phyloP scores from a whole-genome alignment of 2,329 filamentous ascomycete genomes.

The Blastomyces gilchristii region DNA sequence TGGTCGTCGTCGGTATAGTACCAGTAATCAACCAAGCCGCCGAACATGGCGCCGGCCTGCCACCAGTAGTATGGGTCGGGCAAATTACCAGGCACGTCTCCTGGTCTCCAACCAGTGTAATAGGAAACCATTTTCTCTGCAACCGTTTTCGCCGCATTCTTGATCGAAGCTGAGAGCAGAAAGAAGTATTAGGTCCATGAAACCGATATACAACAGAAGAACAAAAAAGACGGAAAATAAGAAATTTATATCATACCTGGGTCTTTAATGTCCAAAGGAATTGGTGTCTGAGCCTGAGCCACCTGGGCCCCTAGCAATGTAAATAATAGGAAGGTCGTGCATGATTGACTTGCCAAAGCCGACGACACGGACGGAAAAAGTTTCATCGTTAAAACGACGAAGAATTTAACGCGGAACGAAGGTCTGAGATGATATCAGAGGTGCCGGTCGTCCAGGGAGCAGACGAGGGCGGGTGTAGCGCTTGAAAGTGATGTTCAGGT shows the following conservation, averaged over 20 bases:
- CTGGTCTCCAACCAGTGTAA: conserved; percentile 27
- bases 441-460: not conserved
- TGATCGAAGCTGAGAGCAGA: conserved; percentile 31
- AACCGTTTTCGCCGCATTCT: conserved; percentile 24
- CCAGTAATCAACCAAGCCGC: conserved; percentile 66
- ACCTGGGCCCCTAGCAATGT: conserved; percentile 18
- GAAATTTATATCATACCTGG: conserved; percentile 16
- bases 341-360: conserved; percentile 11
- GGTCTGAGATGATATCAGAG: not conserved
- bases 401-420: not conserved
- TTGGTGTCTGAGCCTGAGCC: conserved; percentile 18
- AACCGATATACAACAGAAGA: not conserved
- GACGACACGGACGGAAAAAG: conserved; percentile 1
- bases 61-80: conserved; percentile 31
- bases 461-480: not conserved
- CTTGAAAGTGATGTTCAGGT: not conserved
- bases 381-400: conserved; percentile 10
- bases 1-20: conserved; percentile 61
- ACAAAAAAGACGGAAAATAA: not conserved
- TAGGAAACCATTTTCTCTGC: conserved; percentile 28
- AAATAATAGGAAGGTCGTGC: conserved; percentile 12
- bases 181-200: not conserved
- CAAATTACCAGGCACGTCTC: conserved; percentile 25
- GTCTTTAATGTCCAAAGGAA: conserved; percentile 21
- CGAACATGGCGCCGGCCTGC: conserved; percentile 30